A percentile compares a stretch with the other conserved stretches of the same genome.
Conservation (phyloP, 495 filamentous ascomycete species). For the Tuber aestivum region DNA sequence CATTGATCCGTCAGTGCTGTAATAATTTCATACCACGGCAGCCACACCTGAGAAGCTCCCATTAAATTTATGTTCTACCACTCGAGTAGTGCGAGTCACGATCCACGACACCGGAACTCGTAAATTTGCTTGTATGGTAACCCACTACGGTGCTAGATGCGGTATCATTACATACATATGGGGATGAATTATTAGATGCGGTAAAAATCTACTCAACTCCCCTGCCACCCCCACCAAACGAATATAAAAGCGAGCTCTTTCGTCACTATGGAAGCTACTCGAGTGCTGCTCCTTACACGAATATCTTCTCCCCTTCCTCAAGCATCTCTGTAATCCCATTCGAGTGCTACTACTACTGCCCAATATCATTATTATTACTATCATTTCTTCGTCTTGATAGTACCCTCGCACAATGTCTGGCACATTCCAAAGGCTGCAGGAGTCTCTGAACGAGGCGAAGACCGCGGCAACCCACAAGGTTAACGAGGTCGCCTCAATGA, state of each 20-base stretch:
- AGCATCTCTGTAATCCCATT: neutral
- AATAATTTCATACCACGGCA: too few relatives aligned
- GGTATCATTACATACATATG: neutral
- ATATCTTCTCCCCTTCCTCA: neutral
- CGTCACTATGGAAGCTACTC: neutral
- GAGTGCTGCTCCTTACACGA: neutral
- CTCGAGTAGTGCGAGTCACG: too few relatives aligned
- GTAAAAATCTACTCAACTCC: neutral
- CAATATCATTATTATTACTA: neutral
- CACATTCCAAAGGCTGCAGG: conserved; percentile 36
- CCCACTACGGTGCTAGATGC: neutral
- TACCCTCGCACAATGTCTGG: conserved; percentile 21
- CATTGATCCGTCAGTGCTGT: too few relatives aligned
- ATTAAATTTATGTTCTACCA: too few relatives aligned
- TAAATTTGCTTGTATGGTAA: too few relatives aligned
- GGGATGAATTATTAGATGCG: neutral
- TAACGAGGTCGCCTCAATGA: conserved; percentile 36
- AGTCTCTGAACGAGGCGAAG: conserved; percentile 35
- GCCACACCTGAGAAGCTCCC: too few relatives aligned
- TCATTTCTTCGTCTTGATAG: neutral
- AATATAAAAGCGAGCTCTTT: neutral
- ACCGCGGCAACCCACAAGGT: conserved; percentile 31
- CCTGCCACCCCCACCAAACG: neutral
- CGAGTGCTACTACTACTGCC: neutral
- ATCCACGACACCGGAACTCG: too few relatives aligned